A percentile compares a stretch with the other conserved stretches of the same genome.
phyloP scores from a whole-genome alignment of 176 grass and related monocot species.

The Aegilops speltoides region DNA sequence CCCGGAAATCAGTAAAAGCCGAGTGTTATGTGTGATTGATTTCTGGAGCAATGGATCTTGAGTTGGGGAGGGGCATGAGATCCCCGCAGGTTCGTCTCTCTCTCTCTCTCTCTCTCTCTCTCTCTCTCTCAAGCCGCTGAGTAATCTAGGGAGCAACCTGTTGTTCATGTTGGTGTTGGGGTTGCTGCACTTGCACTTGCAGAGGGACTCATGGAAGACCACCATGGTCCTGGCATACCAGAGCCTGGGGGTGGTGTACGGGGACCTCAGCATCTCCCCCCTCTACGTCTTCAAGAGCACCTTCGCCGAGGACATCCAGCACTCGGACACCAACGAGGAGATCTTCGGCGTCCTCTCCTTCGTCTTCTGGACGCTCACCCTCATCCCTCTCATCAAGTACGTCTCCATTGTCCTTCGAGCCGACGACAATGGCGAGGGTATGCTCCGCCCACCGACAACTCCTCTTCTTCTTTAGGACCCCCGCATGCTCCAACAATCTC shows the following conservation, averaged over 20 bases:
- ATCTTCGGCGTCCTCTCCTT: conserved; percentile 95
- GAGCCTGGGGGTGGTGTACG: conserved; percentile 96
- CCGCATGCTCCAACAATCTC: neutral
- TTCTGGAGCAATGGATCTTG: conserved; percentile 65
- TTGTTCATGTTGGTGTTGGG: neutral
- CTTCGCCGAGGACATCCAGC: conserved; percentile 96
- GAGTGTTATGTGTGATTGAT: conserved; percentile 3
- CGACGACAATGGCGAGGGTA: conserved; percentile 98
- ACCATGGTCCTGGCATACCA: conserved; percentile 92
- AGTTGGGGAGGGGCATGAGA: conserved; percentile 47
- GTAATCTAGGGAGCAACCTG: neutral
- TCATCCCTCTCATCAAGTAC: conserved; percentile 93
- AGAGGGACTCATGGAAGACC: conserved; percentile 90
- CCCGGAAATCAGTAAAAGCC: neutral
- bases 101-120: neutral
- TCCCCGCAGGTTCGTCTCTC: conserved; percentile 39
- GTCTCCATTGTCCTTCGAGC: conserved; percentile 93
- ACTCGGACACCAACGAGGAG: conserved; percentile 94
- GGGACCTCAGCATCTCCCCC: conserved; percentile 94
- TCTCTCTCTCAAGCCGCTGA: neutral
- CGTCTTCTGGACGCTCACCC: conserved; percentile 97
- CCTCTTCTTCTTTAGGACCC: neutral
- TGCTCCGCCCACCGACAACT: neutral
- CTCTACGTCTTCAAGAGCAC: conserved; percentile 95
- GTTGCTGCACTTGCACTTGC: neutral